Evolutionary conservation across 1,139 yeast species (phyloP), one percentile per base, ranked within the genome.

Genomic region (Lodderomyces parapsilosis): DNA sequence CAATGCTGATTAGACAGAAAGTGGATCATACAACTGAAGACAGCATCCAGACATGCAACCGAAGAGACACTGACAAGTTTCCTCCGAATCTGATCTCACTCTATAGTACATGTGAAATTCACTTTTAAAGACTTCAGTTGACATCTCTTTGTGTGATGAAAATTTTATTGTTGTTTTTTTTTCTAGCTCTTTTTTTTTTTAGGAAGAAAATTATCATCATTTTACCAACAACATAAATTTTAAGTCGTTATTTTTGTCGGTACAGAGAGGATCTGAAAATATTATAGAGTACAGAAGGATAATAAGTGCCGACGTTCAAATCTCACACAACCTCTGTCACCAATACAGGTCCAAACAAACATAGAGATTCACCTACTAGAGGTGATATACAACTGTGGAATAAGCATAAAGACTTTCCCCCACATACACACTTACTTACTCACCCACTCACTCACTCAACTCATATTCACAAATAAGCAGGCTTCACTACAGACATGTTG

Each of bases 401-500:
- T 14, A 28, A 10, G 9, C 31, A 28, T 14, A 28, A 9, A 14
- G 18, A 17, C 4, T 28, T 28, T 14, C 13, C 31, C 31, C 31
- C 31, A 28, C 31, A 24, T 24, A 24, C 27, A 9, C 6, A 24
- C n/a, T n/a, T n/a, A n/a, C n/a, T n/a, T n/a, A n/a, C n/a, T n/a
- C n/a, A n/a, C n/a, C n/a, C n/a, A n/a, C n/a, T 4, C 10, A 24
- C 27, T 8, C 27, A 24, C 27, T 11, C 27, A 24, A 7, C 14
- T 30, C n/a, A 30, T 30, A 13, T 30, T 30, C 18, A 7, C 27
- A 18, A 17, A 30, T 14, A 30, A 14, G 33, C 15, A n/a, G n/a
- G n/a, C n/a, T n/a, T 36, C 11, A n/a, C 14, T n/a, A 9, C n/a
- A 34, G 17, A 4, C 4, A 47, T 49, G 52, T 43, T 49, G 13